A percentile compares a stretch with the other conserved stretches of the same genome.
Conservation (phyloP, 78 protist species). For the Tieghemostelium lacteum region DNA sequence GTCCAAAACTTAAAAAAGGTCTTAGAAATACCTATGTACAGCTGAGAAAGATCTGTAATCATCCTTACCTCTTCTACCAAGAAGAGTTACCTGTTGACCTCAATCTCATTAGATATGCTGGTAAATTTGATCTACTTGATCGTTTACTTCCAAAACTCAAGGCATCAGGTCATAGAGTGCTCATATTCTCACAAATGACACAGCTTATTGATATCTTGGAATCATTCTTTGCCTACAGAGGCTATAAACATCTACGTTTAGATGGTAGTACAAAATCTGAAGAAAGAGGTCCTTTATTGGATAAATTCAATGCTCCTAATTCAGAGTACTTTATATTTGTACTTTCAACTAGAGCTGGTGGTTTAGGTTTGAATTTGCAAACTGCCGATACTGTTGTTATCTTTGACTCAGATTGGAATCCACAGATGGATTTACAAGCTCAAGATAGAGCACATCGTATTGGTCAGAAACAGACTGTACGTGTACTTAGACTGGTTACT, state of each 20-base stretch:
- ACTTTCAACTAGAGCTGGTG: constrained; percentile 99
- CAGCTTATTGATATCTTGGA: constrained; percentile 84
- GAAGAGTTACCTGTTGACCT: constrained; percentile 79
- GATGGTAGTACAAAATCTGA: constrained; percentile 74
- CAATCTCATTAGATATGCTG: constrained; percentile 77
- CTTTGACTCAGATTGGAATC: constrained; percentile 96
- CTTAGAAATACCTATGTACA: constrained; percentile 82
- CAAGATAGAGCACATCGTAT: constrained; percentile 95
- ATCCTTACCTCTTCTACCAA: constrained; percentile 95
- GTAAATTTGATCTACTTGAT: constrained; percentile 95
- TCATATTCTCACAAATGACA: constrained; percentile 91
- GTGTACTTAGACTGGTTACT: constrained; percentile 89
- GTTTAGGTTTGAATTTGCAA: constrained; percentile 98
- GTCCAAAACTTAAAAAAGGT: constrained; percentile 58
- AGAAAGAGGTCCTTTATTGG: constrained; percentile 63
- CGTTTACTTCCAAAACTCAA: constrained; percentile 84
- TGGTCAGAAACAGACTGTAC: constrained; percentile 93
- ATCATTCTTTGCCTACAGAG: constrained; percentile 52
- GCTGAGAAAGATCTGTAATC: constrained; percentile 91
- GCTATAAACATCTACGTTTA: constrained; percentile 61
- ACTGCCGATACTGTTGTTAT: constrained; percentile 98
- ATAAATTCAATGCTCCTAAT: constrained; percentile 52
- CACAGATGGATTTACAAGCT: constrained; percentile 95
- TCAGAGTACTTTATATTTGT: constrained; percentile 88
- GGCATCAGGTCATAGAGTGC: constrained; percentile 83